Conservation (phyloP, 306 rosid species). For the Quillaja saponaria region DNA sequence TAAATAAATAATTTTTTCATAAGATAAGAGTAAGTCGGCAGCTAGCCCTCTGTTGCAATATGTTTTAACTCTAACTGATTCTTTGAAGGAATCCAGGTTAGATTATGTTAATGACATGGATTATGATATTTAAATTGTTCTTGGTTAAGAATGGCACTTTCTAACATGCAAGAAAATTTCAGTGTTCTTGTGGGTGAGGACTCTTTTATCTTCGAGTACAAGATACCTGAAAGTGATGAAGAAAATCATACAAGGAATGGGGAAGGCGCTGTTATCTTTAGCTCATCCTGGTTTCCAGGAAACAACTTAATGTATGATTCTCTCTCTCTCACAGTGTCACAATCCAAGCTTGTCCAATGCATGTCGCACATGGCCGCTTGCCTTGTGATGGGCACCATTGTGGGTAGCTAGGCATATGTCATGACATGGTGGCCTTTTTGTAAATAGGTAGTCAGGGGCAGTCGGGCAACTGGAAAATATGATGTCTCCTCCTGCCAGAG, state of each 20-base stretch:
- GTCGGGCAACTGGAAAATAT: too few relatives aligned
- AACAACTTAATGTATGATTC: slow-evolving; percentile 52
- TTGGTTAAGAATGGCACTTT: slow-evolving; percentile 29
- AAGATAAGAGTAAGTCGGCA: slow-evolving; percentile 71
- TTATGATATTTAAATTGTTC: slow-evolving; percentile 17
- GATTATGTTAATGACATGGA: slow-evolving; percentile 9
- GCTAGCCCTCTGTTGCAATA: slow-evolving; percentile 68
- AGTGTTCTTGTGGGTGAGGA: slow-evolving; percentile 84
- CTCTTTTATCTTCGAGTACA: slow-evolving; percentile 55
- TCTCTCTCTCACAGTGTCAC: slow-evolving; percentile 29
- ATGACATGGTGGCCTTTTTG: too few relatives aligned
- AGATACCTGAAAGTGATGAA: slow-evolving; percentile 58
- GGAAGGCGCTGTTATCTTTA: slow-evolving; percentile 61
- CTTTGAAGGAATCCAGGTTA: slow-evolving; percentile 80
- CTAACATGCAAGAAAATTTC: slow-evolving; percentile 41
- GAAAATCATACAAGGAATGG: slow-evolving; percentile 48
- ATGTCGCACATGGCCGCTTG: too few relatives aligned
- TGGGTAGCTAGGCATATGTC: too few relatives aligned
- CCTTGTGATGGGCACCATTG: too few relatives aligned
- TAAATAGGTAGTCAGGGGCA: too few relatives aligned
- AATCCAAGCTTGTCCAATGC: too few relatives aligned
- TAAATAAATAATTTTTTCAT: slow-evolving; percentile 21
- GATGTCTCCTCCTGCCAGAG: too few relatives aligned
- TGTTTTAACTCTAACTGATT: slow-evolving; percentile 41
- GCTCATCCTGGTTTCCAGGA: slow-evolving; percentile 94